Conservation (phyloP, 306 rosid genomes). For the Corylus americana region DNA sequence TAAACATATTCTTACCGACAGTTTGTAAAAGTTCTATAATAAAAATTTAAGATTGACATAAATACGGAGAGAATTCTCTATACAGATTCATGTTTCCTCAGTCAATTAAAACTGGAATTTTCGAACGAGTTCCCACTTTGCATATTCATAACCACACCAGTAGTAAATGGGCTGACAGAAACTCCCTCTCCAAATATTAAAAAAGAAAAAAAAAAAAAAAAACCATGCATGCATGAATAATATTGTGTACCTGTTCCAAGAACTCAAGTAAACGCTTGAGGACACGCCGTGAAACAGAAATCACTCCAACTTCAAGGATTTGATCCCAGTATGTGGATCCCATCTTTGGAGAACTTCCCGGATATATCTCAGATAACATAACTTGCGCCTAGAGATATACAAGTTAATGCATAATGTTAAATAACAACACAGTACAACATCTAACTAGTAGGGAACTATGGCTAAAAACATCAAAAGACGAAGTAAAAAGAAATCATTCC, state of each 20-base stretch:
- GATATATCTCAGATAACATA: conserved; percentile 93
- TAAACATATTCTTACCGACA: not conserved
- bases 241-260: conserved; percentile 76
- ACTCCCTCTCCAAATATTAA: conserved; percentile 14
- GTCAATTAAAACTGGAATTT: not conserved
- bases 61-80: not conserved
- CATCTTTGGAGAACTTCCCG: conserved; percentile 82
- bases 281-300: conserved; percentile 80
- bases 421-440: conserved; percentile 14
- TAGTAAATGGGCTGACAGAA: conserved; percentile 4
- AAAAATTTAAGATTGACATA: not conserved
- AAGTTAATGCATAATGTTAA: conserved; percentile 17
- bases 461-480: not conserved
- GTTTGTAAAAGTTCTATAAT: not conserved
- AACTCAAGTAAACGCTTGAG: conserved; percentile 80
- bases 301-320: conserved; percentile 84
- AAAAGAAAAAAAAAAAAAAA: not conserved
- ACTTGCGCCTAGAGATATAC: conserved; percentile 67
- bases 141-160: not conserved
- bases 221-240: conserved; percentile 7
- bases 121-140: not conserved
- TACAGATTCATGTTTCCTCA: not conserved
- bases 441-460: not conserved
- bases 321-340: conserved; percentile 94
- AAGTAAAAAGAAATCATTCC: not conserved